Conservation (phyloP, 1,284 basidiomycete genomes). For the Cryptococcus amylolentus region DNA sequence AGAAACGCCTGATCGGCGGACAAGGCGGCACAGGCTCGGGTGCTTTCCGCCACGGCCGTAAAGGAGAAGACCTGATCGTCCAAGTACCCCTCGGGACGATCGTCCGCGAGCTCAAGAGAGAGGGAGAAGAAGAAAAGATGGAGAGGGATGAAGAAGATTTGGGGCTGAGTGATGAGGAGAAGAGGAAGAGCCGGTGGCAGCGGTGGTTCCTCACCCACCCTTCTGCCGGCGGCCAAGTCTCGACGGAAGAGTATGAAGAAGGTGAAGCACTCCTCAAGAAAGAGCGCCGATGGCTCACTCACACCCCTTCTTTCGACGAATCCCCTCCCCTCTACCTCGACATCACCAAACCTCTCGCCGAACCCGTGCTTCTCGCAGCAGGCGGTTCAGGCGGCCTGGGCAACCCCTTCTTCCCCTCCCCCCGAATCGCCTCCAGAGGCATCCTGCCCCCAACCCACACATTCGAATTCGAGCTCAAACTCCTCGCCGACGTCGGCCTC, state of each 20-base stretch:
- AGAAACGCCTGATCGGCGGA: constrained; percentile 64
- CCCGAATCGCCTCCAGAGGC: constrained; percentile 74
- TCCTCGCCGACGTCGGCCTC: constrained; percentile 87
- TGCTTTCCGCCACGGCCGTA: constrained; percentile 75
- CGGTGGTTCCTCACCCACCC: constrained; percentile 28
- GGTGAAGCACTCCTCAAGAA: constrained; percentile 64
- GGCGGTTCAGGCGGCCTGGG: constrained; percentile 86
- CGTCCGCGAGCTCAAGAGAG: constrained; percentile 62
- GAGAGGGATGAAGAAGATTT: constrained; percentile 36
- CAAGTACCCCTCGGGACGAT: constrained; percentile 84
- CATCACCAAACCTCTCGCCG: constrained; percentile 53
- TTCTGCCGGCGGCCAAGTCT: constrained; percentile 41
- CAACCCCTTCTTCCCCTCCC: constrained; percentile 75
- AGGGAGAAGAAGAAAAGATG: constrained; percentile 57
- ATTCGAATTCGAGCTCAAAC: constrained; percentile 87
- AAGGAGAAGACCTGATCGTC: constrained; percentile 67
- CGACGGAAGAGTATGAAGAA: constrained; percentile 64
- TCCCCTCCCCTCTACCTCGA: constrained; percentile 61
- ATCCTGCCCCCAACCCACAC: constrained; percentile 75
- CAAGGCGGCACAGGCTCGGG: constrained; percentile 72
- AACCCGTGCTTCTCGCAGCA: constrained; percentile 64
- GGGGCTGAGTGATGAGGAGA: constrained; percentile 19
- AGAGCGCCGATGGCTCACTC: constrained; percentile 56
- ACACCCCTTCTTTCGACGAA: constrained; percentile 28
- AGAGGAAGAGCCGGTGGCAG: constrained; percentile 56